phyloP scores from a whole-genome alignment of 805 yeast genomes.

The Isabelozyma gotoi region DNA sequence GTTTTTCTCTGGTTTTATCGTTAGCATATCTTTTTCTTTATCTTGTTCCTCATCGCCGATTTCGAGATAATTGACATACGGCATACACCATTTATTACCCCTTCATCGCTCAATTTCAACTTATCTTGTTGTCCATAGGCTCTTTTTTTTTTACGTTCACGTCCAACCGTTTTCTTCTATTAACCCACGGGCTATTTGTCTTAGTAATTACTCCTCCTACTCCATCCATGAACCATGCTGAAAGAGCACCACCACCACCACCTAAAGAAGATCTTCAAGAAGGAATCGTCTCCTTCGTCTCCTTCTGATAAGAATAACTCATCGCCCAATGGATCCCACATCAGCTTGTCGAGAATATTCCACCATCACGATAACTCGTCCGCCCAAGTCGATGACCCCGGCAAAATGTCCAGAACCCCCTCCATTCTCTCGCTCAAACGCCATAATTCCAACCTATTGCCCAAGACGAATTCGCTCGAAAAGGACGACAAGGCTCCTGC shows the following conservation, averaged over 20 bases:
- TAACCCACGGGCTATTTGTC: background rate
- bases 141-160: background rate
- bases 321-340: constrained; percentile 9
- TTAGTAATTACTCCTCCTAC: background rate
- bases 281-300: constrained; percentile 12
- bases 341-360: constrained; percentile 17
- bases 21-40: background rate
- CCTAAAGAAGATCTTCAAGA: constrained; percentile 18
- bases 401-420: constrained; percentile 13
- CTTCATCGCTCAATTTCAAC: too few species aligned
- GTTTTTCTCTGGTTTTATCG: background rate
- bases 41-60: background rate
- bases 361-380: constrained; percentile 15
- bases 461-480: constrained; percentile 1
- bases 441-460: constrained; percentile 12
- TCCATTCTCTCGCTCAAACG: constrained; percentile 17
- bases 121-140: background rate
- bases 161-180: too few species aligned
- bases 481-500: constrained; percentile 6
- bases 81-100: too few species aligned
- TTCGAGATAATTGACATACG: background rate
- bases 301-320: constrained; percentile 6
- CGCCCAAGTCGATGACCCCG: constrained; percentile 2
- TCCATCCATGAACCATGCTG: background rate
- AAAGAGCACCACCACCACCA: constrained; percentile 14